These are phyloP conservation scores for Brasenia schreberi DNA, from an alignment of 164 flowering plant genomes.

Conservation along the genomic window DNA sequence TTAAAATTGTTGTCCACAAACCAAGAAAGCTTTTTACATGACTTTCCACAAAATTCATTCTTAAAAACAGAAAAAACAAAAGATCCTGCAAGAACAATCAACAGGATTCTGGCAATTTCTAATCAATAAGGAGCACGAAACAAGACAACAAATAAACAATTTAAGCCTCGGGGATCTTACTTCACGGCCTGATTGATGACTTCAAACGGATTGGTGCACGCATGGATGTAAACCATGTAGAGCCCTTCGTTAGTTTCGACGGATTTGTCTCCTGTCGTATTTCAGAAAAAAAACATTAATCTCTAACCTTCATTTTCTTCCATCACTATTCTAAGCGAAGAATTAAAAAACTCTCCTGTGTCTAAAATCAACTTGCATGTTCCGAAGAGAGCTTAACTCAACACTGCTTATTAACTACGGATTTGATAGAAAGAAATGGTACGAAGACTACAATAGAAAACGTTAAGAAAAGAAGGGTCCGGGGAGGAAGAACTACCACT, in stretches of 20 bases:
- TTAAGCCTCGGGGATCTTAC: conserved; percentile 19
- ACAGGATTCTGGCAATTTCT: neutral
- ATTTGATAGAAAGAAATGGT: no score
- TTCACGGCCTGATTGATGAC: conserved; percentile 83
- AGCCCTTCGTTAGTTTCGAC: conserved; percentile 68
- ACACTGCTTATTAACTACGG: no score
- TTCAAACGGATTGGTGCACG: conserved; percentile 88
- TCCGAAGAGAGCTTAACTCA: no score
- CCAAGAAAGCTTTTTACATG: neutral
- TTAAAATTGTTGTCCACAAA: neutral
- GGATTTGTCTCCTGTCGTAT: conserved; percentile 60
- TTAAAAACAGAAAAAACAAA: neutral
- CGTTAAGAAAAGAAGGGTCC: no score
- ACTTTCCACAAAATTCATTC: no score
- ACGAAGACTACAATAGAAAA: no score
- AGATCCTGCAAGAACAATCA: neutral
- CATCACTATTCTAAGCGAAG: no score
- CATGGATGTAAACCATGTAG: conserved; percentile 71
- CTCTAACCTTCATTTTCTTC: no score
- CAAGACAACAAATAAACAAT: neutral
- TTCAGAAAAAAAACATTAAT: no score
- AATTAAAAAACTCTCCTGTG: neutral
- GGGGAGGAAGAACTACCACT: conserved; percentile 54
- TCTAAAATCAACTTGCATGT: neutral
- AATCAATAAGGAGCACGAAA: neutral